A percentile compares a stretch with the other conserved stretches of the same genome.
phyloP scores from a whole-genome alignment of 257 asterid genomes.

The Penstemon eatonii region DNA sequence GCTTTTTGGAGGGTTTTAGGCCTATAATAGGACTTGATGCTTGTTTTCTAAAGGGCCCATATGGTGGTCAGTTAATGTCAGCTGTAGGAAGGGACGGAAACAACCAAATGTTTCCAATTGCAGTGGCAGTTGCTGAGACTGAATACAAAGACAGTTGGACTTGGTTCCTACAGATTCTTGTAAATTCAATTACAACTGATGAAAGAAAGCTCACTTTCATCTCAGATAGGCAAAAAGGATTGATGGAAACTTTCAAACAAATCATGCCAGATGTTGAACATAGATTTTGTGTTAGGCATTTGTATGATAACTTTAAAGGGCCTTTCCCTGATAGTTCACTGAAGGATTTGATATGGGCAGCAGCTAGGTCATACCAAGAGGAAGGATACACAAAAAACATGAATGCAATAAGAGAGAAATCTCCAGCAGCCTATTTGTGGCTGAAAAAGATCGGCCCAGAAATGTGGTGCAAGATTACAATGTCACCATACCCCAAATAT shows the following conservation, averaged over 20 bases:
- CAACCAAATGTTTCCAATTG: too few relatives aligned
- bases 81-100: too few relatives aligned
- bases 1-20: background rate
- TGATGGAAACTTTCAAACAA: background rate
- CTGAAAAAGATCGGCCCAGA: background rate
- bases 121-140: too few relatives aligned
- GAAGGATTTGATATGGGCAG: background rate
- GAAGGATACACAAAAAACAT: background rate
- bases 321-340: background rate
- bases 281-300: background rate
- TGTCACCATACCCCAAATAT: background rate
- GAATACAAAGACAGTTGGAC: too few relatives aligned
- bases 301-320: background rate
- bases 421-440: background rate
- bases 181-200: too few relatives aligned
- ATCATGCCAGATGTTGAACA: background rate
- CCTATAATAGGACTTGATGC: slow-evolving; percentile 1
- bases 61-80: too few relatives aligned
- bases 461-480: background rate
- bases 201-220: too few relatives aligned
- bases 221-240: too few relatives aligned
- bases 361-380: background rate
- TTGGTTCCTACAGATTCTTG: too few relatives aligned
- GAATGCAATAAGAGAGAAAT: background rate
- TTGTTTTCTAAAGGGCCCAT: background rate